Evolutionary conservation across 106 monocot species (phyloP).

Genomic region (Apostasia shenzhenica): DNA sequence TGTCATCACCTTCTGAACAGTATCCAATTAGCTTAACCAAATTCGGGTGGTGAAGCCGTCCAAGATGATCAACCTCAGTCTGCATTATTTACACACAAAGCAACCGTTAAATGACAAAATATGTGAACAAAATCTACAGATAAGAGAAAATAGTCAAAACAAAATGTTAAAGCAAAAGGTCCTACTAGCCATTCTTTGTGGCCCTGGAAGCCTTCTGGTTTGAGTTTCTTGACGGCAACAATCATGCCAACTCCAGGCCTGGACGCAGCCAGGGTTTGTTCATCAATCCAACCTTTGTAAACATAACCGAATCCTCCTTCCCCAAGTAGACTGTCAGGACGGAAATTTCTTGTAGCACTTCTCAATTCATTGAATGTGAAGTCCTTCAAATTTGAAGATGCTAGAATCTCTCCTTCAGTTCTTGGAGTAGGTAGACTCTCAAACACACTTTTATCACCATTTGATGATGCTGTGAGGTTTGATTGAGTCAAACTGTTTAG

Average conservation of each 20-base stretch:
- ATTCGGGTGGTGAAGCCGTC: slow-evolving; percentile 79
- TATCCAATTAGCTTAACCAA: slow-evolving; percentile 87
- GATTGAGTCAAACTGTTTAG: slow-evolving; percentile 31
- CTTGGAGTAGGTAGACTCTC: slow-evolving; percentile 38
- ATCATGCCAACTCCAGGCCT: slow-evolving; percentile 72
- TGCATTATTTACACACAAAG: slow-evolving; percentile 12
- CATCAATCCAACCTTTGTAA: slow-evolving; percentile 91
- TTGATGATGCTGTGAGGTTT: slow-evolving; percentile 39
- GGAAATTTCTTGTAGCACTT: slow-evolving; percentile 76
- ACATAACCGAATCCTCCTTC: slow-evolving; percentile 94
- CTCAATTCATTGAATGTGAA: slow-evolving; percentile 65
- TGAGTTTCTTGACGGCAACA: slow-evolving; percentile 92
- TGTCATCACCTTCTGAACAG: slow-evolving; percentile 76
- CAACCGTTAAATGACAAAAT: neutral
- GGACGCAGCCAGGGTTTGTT: slow-evolving; percentile 41
- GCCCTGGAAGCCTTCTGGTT: slow-evolving; percentile 88
- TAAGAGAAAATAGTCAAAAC: neutral
- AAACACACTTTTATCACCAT: slow-evolving; percentile 19
- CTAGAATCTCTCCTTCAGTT: slow-evolving; percentile 73
- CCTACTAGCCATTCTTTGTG: slow-evolving; percentile 96
- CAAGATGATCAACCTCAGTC: slow-evolving; percentile 93
- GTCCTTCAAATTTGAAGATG: slow-evolving; percentile 67
- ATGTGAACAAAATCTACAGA: neutral
- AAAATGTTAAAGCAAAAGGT: neutral
- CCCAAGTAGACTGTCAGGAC: slow-evolving; percentile 67